Percentiles rank a stretch among this genome's conserved stretches.
These are phyloP conservation scores for Glycine tomentella DNA, from an alignment of 306 rosid species.

Conservation along the genomic window DNA sequence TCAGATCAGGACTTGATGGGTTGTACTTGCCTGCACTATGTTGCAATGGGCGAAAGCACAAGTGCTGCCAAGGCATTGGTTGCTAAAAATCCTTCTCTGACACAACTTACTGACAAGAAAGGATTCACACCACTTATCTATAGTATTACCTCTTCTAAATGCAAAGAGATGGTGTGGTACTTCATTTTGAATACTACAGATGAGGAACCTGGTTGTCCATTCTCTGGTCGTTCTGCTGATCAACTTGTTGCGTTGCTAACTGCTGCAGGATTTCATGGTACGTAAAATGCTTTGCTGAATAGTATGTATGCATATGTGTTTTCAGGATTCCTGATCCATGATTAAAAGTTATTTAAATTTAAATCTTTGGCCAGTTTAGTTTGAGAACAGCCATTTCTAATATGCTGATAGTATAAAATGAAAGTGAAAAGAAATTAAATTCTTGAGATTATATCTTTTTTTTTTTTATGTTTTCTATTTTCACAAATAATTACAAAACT, in stretches of 20 bases:
- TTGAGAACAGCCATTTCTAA: neutral
- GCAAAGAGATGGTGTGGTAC: constrained; percentile 65
- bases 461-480: neutral
- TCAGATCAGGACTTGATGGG: constrained; percentile 51
- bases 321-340: neutral
- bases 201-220: constrained; percentile 54
- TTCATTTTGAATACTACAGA: constrained; percentile 57
- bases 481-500: neutral
- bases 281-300: constrained; percentile 11
- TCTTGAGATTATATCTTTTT: neutral
- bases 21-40: constrained; percentile 58
- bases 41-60: constrained; percentile 55
- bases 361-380: neutral
- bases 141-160: constrained; percentile 42
- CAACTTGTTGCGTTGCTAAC: constrained; percentile 55
- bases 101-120: constrained; percentile 44
- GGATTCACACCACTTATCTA: constrained; percentile 58
- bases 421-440: neutral
- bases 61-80: constrained; percentile 57
- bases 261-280: constrained; percentile 66
- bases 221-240: constrained; percentile 50
- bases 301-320: neutral
- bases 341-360: constrained; percentile 1
- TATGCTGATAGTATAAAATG: neutral
- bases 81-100: constrained; percentile 44